Conservation (phyloP, 345 rosid genomes). For the Syzygium aqueum region DNA sequence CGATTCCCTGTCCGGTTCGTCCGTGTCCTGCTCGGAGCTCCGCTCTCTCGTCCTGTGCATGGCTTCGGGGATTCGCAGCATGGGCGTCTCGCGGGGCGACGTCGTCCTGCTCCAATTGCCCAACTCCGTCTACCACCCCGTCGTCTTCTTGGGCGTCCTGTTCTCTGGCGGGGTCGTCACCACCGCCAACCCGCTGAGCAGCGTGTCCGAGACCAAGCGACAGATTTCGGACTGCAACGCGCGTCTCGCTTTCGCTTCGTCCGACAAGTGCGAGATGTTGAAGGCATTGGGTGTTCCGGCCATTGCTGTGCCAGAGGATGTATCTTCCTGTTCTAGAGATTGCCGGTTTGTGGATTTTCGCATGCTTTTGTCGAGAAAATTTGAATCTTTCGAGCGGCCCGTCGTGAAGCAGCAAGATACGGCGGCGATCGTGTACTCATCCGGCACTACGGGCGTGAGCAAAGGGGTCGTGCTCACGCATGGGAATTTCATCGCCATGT, state of each 20-base stretch:
- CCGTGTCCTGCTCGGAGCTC: constrained; percentile 47
- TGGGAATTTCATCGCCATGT: constrained; percentile 50
- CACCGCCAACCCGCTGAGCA: constrained; percentile 56
- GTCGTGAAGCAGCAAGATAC: constrained; percentile 56
- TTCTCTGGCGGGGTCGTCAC: constrained; percentile 56
- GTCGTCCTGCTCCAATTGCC: constrained; percentile 61
- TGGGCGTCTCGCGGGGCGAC: constrained; percentile 55
- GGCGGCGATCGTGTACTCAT: constrained; percentile 76
- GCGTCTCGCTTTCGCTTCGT: constrained; percentile 33
- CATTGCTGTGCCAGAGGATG: constrained; percentile 32
- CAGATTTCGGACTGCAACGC: constrained; percentile 32
- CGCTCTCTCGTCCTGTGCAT: constrained; percentile 33
- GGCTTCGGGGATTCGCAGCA: constrained; percentile 44
- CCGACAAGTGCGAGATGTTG: constrained; percentile 24
- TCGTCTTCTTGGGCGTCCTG: constrained; percentile 49
- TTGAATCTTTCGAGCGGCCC: constrained; percentile 17
- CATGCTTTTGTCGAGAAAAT: constrained; percentile 18
- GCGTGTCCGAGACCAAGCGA: constrained; percentile 34
- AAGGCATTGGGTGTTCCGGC: constrained; percentile 21
- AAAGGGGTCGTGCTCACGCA: constrained; percentile 78
- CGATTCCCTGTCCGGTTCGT: constrained; percentile 50
- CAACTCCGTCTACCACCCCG: constrained; percentile 56
- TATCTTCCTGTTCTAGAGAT: neutral
- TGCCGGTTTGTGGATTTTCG: constrained; percentile 20
- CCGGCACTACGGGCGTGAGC: constrained; percentile 79